Conservation (phyloP, 2,329 filamentous ascomycete species). For the Hypoxylon sp. region DNA sequence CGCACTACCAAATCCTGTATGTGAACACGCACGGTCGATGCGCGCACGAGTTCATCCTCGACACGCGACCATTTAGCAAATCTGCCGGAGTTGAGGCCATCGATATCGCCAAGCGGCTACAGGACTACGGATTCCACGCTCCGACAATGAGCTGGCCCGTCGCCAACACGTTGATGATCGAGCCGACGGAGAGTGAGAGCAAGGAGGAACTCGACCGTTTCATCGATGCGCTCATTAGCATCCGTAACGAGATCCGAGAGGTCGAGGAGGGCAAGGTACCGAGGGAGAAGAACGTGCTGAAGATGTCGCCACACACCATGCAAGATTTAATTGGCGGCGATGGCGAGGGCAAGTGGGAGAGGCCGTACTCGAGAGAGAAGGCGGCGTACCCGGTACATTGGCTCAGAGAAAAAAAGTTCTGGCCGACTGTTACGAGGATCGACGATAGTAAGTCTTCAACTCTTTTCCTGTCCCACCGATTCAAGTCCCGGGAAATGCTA, state of each 20-base stretch:
- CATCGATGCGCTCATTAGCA: slow-evolving; percentile 88
- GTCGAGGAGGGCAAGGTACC: slow-evolving; percentile 84
- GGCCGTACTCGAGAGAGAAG: slow-evolving; percentile 82
- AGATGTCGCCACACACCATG: slow-evolving; percentile 88
- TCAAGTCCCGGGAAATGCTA: slow-evolving; percentile 12
- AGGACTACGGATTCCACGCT: slow-evolving; percentile 97
- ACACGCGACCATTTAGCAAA: slow-evolving; percentile 86
- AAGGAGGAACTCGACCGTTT: slow-evolving; percentile 94
- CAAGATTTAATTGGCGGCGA: slow-evolving; percentile 78
- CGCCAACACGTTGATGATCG: slow-evolving; percentile 95
- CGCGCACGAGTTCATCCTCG: slow-evolving; percentile 97
- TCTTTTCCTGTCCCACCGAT: not conserved
- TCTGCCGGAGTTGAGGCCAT: slow-evolving; percentile 88
- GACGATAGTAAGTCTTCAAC: slow-evolving; percentile 78
- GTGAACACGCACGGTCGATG: slow-evolving; percentile 89
- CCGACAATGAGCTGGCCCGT: slow-evolving; percentile 98
- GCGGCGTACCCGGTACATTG: slow-evolving; percentile 88
- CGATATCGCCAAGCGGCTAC: slow-evolving; percentile 94
- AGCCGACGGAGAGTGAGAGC: slow-evolving; percentile 93
- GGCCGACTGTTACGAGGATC: slow-evolving; percentile 86
- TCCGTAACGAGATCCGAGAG: slow-evolving; percentile 84
- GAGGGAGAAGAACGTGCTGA: slow-evolving; percentile 83
- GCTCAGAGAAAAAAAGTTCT: slow-evolving; percentile 96
- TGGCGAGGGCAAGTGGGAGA: slow-evolving; percentile 74
- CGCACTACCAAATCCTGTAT: slow-evolving; percentile 92